Base-by-base conservation (phyloP, 257 asterid genomes). In the Petunia secreta region DNA sequence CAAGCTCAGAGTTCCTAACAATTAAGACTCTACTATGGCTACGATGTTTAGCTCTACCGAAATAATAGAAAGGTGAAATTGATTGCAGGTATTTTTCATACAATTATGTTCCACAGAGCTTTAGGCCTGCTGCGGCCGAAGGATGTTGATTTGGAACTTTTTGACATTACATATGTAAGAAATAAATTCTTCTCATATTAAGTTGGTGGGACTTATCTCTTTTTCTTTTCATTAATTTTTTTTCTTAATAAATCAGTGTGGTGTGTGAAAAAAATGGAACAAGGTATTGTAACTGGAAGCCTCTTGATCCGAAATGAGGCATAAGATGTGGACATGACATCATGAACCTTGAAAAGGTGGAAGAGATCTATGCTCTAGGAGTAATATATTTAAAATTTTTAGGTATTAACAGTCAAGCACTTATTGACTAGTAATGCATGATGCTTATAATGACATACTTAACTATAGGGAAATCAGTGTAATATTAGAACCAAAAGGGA, bases 81-180 rank as follows among this genome's bases (percentile, higher is more conserved):
- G 84, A 75, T 43, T 90, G 94, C 94, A 96, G 99, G 98, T 87
- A 90, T 94, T 85, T 86, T 96, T 9, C 99, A 96, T 81, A 94
- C 98, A 7, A 83, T 96, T 83, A 84, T 96, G 85, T 96, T 96
- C 89, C 98, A 96, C 79, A 87, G 99, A 89, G 98, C 99, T 82
- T 90, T 96, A 88, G 99, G 99, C 74, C 88, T 96, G 44, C 92
- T 96, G 83, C 97, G 98, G 80, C 99, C 99, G 1, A 96, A 91
- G 91, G 99, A 96, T 79, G 86, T 96, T 68, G 98, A 96, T 85
- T 85, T 90, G 92, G 99, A 96, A 88, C 99, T 96, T 75, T 96
- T 96, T 81, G 99, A 96, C 90, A 96, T 96, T 79, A 94, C 98
- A 44, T 96, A 96, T 82, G 99, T 96, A 80, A 90, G 97, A 88